A percentile compares a stretch with the other conserved stretches of the same genome.
Conservation (phyloP, 805 yeast genomes). For the Yarrowia sp. region DNA sequence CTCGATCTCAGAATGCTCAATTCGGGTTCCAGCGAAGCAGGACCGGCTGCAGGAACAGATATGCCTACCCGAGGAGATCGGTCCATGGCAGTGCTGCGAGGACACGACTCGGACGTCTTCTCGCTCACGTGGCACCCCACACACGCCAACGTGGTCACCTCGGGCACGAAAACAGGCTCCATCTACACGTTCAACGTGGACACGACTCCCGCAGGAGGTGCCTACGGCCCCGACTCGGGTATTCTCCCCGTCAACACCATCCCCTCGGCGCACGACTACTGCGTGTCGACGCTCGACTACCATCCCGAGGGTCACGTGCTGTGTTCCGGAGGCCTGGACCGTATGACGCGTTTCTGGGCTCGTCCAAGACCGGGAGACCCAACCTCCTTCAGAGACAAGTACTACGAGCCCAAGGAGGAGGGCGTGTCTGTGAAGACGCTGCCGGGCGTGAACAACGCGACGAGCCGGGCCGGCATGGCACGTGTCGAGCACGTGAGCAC, state of each 20-base stretch:
- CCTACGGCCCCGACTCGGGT: conserved; percentile 47
- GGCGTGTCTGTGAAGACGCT: conserved; percentile 40
- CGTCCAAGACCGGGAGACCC: conserved; percentile 91
- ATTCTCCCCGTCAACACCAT: conserved; percentile 54
- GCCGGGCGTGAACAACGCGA: conserved; percentile 36
- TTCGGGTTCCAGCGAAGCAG: conserved; percentile 14
- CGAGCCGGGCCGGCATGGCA: conserved; percentile 27
- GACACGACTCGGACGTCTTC: conserved; percentile 83
- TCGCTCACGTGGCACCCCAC: conserved; percentile 93
- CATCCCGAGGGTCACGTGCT: conserved; percentile 94
- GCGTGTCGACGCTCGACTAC: conserved; percentile 86
- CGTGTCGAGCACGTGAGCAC: conserved; percentile 31
- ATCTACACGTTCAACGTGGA: conserved; percentile 77
- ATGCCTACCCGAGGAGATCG: conserved; percentile 47
- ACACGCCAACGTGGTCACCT: conserved; percentile 77
- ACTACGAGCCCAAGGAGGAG: conserved; percentile 65
- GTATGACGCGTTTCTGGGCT: conserved; percentile 93
- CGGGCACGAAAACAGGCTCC: conserved; percentile 91
- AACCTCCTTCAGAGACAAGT: conserved; percentile 77
- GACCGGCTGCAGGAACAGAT: conserved; percentile 10
- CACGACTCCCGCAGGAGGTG: conserved; percentile 42
- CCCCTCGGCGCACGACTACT: conserved; percentile 94
- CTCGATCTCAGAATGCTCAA: conserved; percentile 85
- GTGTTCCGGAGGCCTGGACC: conserved; percentile 92
- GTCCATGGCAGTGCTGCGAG: conserved; percentile 73